A percentile compares a stretch with the other conserved stretches of the same genome.
These are phyloP conservation scores for Symbiodinium natans DNA, from an alignment of 73 alveolate genomes.

Conservation along the genomic window DNA sequence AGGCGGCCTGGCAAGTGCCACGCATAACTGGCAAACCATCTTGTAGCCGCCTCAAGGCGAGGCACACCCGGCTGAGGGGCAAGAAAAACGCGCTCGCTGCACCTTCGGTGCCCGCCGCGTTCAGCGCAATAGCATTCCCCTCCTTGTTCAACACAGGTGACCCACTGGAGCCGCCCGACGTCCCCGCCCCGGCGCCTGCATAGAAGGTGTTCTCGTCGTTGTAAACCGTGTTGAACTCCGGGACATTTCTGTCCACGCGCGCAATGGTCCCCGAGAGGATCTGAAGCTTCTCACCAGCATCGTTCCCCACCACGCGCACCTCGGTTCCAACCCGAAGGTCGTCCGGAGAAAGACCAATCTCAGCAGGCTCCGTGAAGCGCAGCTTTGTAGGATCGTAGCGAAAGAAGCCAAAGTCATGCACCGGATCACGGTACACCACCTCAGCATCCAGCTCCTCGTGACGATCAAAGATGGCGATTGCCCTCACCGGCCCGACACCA, in stretches of 20 bases:
- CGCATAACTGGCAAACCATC: constrained; percentile 36
- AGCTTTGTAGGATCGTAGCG: constrained; percentile 77
- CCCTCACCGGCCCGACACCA: constrained; percentile 93
- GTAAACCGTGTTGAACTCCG: constrained; percentile 89
- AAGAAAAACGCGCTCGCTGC: constrained; percentile 83
- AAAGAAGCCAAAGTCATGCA: constrained; percentile 94
- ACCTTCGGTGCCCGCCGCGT: constrained; percentile 86
- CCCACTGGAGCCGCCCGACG: constrained; percentile 93
- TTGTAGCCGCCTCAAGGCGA: constrained; percentile 22
- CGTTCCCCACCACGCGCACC: constrained; percentile 93
- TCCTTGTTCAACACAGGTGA: constrained; percentile 65
- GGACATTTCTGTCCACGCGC: constrained; percentile 76
- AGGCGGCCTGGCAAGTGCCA: constrained; percentile 81
- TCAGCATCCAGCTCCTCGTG: constrained; percentile 89
- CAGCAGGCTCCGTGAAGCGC: constrained; percentile 92
- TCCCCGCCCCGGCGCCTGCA: constrained; percentile 90
- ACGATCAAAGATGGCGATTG: constrained; percentile 81
- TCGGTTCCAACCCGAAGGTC: constrained; percentile 69
- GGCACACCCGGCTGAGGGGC: constrained; percentile 64
- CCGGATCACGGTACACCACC: constrained; percentile 91
- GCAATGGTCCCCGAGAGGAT: constrained; percentile 92
- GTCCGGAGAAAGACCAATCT: constrained; percentile 37
- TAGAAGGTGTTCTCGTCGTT: constrained; percentile 86
- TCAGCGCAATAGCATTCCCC: constrained; percentile 70
- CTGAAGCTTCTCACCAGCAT: constrained; percentile 92